Base-by-base conservation (phyloP, 2,329 filamentous ascomycete species). In the Sporothrix protearum region DNA sequence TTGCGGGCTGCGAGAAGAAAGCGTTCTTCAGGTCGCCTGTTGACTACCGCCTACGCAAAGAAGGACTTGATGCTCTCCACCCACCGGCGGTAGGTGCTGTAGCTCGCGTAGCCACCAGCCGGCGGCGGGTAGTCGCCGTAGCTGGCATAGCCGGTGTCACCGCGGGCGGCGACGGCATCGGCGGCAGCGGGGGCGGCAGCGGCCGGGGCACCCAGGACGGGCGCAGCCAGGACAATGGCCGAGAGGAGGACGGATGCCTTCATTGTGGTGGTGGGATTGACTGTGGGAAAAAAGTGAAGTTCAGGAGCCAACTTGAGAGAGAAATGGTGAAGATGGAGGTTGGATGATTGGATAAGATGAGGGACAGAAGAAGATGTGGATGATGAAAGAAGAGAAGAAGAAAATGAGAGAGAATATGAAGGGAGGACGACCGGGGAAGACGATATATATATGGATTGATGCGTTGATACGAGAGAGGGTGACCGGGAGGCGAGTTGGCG, bases 21-120 rank as follows among this genome's bases (percentile, higher is more conserved):
- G 7, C 1, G 3, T 33, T 55, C 33, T 16, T 14, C 8, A 12
- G 45, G n/a, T 14, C 30, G 22, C 30, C 16, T 51, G 22, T 22
- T 3, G 19, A 7, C 64, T 42, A 74, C 9, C 3, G 19, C 14
- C 64, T 42, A 74, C 9, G 42, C 61, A 22, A 74, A 68, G 51
- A 69, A 28, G 49, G n/a, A 66, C 69, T 71, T 73, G 59, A 72
- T 51, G 59, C 59, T 64, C 22, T 67, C 66, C n/a, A 73, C 49
- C 66, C 68, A 73, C 49, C 74, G 69, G 28, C 69, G 71, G 63
- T 73, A 73, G 2, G 71, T 33, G 63, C 71, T 69, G 64, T 73
- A 74, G 71, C 14, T 69, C 47, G 28, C 30, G 71, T 73, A 73
- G 51, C 69, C 59, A 22, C 49, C 66, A 3, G n/a, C 22, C 3